A percentile compares a stretch with the other conserved stretches of the same genome.
phyloP scores from a whole-genome alignment of 805 yeast species.

The Pichia exigua region DNA sequence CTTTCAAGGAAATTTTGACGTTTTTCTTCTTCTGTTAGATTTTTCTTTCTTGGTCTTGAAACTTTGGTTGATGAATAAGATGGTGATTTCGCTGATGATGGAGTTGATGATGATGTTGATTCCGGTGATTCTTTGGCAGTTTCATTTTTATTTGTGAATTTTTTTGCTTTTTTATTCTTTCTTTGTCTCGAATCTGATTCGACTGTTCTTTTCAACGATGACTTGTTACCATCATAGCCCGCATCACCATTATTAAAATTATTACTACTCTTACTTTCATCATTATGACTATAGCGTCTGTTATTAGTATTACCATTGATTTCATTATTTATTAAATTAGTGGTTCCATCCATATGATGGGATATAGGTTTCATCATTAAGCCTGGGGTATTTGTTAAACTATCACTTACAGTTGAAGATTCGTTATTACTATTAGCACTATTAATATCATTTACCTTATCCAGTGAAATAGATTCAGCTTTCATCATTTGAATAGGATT shows the following conservation, averaged over 20 bases:
- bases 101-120: background rate
- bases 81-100: background rate
- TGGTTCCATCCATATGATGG: background rate
- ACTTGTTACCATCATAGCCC: background rate
- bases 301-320: background rate
- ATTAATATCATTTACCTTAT: background rate
- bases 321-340: background rate
- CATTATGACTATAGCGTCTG: background rate
- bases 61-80: background rate
- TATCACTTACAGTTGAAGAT: background rate
- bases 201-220: background rate
- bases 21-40: conserved; percentile 52
- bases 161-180: background rate
- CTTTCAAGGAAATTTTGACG: conserved; percentile 80
- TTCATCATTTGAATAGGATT: too few relatives aligned
- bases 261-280: background rate
- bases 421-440: background rate
- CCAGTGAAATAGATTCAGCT: background rate
- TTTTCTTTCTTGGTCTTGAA: conserved; percentile 1
- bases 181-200: background rate
- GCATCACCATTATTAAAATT: background rate
- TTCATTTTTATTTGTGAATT: background rate
- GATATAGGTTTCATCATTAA: background rate
- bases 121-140: background rate
- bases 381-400: background rate